Evolutionary conservation across 2,329 filamentous ascomycete species (phyloP).

Genomic region (Cladosporium sp.): DNA sequence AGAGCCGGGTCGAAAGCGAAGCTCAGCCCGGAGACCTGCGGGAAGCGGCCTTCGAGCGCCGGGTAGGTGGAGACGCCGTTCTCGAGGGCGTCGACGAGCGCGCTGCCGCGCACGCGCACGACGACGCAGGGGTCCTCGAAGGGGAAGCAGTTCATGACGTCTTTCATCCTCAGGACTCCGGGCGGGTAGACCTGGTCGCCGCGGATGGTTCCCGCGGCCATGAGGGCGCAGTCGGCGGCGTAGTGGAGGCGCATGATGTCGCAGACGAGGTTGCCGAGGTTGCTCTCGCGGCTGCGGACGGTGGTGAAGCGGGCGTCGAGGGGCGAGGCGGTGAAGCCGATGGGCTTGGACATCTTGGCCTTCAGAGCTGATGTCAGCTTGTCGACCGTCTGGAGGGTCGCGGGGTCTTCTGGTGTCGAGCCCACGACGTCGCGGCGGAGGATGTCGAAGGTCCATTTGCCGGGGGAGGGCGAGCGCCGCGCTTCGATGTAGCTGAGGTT

Average conservation of each 20-base stretch:
- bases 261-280: constrained; percentile 84
- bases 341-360: constrained; percentile 69
- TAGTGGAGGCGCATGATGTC: constrained; percentile 87
- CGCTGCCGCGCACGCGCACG: constrained; percentile 62
- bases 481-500: constrained; percentile 84
- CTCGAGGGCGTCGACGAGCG: constrained; percentile 72
- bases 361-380: constrained; percentile 67
- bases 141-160: constrained; percentile 54
- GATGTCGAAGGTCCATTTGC: constrained; percentile 73
- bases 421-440: constrained; percentile 66
- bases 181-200: constrained; percentile 85
- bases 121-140: constrained; percentile 88
- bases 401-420: constrained; percentile 57
- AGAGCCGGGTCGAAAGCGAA: constrained; percentile 65
- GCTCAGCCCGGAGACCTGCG: constrained; percentile 77
- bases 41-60: constrained; percentile 74
- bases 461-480: constrained; percentile 43
- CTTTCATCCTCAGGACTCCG: constrained; percentile 66
- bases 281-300: constrained; percentile 70
- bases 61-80: constrained; percentile 77
- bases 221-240: constrained; percentile 70
- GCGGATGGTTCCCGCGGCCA: constrained; percentile 79
- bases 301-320: constrained; percentile 84
- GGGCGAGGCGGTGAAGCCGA: constrained; percentile 75
- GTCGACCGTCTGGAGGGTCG: constrained; percentile 57